phyloP scores from a whole-genome alignment of 495 filamentous ascomycete genomes.

The Talaromyces ruber region DNA sequence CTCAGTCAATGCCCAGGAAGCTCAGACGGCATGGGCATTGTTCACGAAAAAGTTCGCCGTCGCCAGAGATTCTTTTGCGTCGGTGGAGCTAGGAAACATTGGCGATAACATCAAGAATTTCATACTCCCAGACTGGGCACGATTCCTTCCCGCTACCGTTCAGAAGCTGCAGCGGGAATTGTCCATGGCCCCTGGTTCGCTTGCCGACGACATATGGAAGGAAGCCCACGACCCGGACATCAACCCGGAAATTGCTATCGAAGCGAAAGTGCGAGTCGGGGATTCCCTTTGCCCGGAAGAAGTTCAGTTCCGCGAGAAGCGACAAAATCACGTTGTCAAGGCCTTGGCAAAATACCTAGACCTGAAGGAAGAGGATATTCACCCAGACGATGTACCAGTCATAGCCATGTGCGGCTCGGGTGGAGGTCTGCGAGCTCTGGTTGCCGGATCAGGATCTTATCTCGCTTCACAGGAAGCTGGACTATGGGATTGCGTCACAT shows the following conservation, averaged over 20 bases:
- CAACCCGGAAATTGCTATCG: slow-evolving; percentile 76
- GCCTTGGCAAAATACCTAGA: slow-evolving; percentile 76
- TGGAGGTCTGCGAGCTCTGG: slow-evolving; percentile 79
- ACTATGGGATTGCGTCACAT: slow-evolving; percentile 86
- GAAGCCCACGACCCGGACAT: slow-evolving; percentile 76
- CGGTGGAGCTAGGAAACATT: slow-evolving; percentile 51
- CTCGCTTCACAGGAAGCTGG: slow-evolving; percentile 74
- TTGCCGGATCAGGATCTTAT: slow-evolving; percentile 80
- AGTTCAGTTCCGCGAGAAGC: slow-evolving; percentile 53
- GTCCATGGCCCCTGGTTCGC: slow-evolving; percentile 72
- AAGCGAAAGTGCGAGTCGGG: slow-evolving; percentile 74
- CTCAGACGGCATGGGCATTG: slow-evolving; percentile 47
- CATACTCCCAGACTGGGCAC: slow-evolving; percentile 77
- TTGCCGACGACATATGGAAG: slow-evolving; percentile 87
- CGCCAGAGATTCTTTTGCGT: slow-evolving; percentile 41
- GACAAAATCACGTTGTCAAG: slow-evolving; percentile 54
- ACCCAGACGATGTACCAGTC: slow-evolving; percentile 83
- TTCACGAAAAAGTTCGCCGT: slow-evolving; percentile 50
- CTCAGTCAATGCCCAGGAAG: slow-evolving; percentile 12
- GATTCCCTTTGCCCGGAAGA: slow-evolving; percentile 80
- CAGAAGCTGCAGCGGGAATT: slow-evolving; percentile 83
- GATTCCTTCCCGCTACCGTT: slow-evolving; percentile 63
- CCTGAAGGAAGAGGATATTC: slow-evolving; percentile 68
- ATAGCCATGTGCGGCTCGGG: slow-evolving; percentile 93
- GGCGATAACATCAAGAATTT: slow-evolving; percentile 57